Percentiles rank a stretch among this genome's conserved stretches.
Evolutionary conservation across 108 stramenopile genomes (phyloP).

Genomic region (Nitzschia inconspicua): DNA sequence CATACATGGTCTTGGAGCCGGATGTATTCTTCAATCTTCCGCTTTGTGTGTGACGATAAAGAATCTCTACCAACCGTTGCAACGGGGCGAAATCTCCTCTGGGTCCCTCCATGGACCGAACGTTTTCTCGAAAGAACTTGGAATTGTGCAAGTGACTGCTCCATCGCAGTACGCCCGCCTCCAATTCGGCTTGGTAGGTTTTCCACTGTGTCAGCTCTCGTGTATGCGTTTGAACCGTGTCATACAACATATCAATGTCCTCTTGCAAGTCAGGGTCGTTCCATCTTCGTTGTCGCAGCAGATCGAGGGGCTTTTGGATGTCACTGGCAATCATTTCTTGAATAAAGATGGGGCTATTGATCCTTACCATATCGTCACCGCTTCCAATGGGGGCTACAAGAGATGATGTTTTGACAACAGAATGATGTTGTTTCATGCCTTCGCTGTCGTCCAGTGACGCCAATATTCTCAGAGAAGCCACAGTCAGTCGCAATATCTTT

Average conservation of each 20-base stretch:
- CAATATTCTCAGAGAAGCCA: constrained; percentile 71
- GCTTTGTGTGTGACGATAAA: constrained; percentile 17
- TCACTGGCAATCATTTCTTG: constrained; percentile 75
- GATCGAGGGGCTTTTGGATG: constrained; percentile 54
- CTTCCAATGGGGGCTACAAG: no score
- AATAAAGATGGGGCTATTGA: constrained; percentile 30
- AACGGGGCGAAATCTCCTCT: constrained; percentile 57
- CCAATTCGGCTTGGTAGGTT: constrained; percentile 75
- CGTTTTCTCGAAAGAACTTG: constrained; percentile 79
- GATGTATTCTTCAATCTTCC: not conserved
- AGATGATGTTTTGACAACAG: no score
- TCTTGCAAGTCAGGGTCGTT: constrained; percentile 80
- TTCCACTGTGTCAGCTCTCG: constrained; percentile 87
- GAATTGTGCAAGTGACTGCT: constrained; percentile 80
- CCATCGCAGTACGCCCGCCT: constrained; percentile 83
- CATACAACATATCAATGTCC: constrained; percentile 63
- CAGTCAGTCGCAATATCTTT: constrained; percentile 79
- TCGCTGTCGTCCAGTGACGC: constrained; percentile 34
- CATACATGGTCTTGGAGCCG: not conserved
- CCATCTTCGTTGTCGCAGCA: constrained; percentile 59
- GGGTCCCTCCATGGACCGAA: constrained; percentile 55
- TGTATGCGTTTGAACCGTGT: no score
- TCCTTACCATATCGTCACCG: not conserved
- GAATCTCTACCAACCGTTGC: constrained; percentile 68
- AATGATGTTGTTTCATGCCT: no score